Evolutionary conservation across 257 asterid species (phyloP).

Genomic region (Nicotiana otophora): DNA sequence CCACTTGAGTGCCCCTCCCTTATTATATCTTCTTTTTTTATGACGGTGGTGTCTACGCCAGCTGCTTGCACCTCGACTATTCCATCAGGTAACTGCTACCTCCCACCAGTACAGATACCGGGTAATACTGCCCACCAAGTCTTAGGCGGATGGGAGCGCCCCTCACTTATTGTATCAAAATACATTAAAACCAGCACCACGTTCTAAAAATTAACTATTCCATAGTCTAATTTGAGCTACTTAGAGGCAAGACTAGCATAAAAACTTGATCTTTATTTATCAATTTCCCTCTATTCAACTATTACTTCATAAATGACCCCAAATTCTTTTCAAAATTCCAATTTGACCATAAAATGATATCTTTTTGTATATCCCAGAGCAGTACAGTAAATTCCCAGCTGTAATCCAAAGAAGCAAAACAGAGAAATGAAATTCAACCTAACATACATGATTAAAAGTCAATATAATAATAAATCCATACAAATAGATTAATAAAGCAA

Average conservation of each 20-base stretch:
- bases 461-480: neutral
- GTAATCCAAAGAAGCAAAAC: neutral
- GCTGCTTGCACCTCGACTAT: too few species aligned
- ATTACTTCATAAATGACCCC: neutral
- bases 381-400: neutral
- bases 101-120: too few species aligned
- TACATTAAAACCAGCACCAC: neutral
- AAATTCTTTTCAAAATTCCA: neutral
- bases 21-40: neutral
- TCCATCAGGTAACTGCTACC: too few species aligned
- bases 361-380: neutral
- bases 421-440: neutral
- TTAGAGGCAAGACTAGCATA: neutral
- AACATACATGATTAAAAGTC: neutral
- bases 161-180: too few species aligned
- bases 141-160: too few species aligned
- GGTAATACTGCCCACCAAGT: too few species aligned
- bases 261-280: neutral
- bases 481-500: neutral
- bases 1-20: neutral
- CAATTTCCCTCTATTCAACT: neutral
- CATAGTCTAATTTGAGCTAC: neutral
- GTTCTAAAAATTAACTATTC: neutral
- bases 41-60: too few species aligned
- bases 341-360: neutral